Evolutionary conservation across 768 basidiomycete species (phyloP).

Genomic region (Trametes cingulata): DNA sequence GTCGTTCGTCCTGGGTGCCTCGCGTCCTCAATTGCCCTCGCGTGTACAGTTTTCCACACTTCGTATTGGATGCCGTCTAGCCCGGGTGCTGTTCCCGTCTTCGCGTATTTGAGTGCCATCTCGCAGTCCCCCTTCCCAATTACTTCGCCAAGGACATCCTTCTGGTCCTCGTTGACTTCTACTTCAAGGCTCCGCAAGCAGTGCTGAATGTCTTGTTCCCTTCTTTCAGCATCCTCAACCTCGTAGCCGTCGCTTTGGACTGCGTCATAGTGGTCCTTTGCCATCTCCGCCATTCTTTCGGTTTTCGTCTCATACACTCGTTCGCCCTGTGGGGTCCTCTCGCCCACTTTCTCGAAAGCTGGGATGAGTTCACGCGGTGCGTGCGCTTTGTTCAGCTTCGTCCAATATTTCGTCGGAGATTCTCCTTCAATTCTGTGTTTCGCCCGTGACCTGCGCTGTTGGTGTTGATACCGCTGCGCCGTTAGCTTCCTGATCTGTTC

Average conservation of each 20-base stretch:
- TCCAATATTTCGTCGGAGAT: constrained; percentile 8
- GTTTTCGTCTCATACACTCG: neutral
- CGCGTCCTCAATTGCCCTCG: neutral
- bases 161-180: neutral
- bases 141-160: neutral
- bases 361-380: neutral
- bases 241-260: neutral
- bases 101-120: neutral
- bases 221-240: too few species aligned
- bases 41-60: neutral
- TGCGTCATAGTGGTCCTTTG: neutral
- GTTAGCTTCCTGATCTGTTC: neutral
- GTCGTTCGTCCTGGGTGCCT: neutral
- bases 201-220: neutral
- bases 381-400: neutral
- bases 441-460: neutral
- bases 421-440: neutral
- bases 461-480: neutral
- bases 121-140: neutral
- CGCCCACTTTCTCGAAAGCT: neutral
- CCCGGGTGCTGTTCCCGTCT: neutral
- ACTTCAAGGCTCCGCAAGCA: neutral
- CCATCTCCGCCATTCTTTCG: neutral
- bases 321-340: neutral
- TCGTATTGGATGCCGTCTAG: constrained; percentile 1